phyloP scores from a whole-genome alignment of 2,329 filamentous ascomycete genomes.

The Alternaria sp. region DNA sequence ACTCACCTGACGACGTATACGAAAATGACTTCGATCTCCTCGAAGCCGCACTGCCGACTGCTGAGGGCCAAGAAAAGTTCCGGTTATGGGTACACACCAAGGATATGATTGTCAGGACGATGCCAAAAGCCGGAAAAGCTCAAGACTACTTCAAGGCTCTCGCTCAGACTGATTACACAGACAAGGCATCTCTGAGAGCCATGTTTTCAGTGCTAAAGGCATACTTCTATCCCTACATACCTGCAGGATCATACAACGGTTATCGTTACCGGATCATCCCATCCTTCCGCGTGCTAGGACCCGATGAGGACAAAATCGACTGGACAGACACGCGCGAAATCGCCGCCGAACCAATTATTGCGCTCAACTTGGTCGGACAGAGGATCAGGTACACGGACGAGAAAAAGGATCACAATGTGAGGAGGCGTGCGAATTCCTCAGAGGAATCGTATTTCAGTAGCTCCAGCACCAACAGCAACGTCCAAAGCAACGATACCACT shows the following conservation, averaged over 20 bases:
- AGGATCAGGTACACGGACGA: not conserved
- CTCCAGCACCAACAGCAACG: not conserved
- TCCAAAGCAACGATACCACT: not conserved
- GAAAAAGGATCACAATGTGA: not conserved
- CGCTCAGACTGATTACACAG: not conserved
- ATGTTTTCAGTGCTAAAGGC: not conserved
- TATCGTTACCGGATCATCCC: not conserved
- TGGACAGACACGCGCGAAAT: not conserved
- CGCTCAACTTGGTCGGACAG: not conserved
- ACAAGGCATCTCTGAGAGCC: not conserved
- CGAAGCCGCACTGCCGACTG: not conserved
- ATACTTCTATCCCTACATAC: not conserved
- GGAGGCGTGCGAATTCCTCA: not conserved
- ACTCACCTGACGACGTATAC: not conserved
- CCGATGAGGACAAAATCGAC: not conserved
- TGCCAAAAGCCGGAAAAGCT: not conserved
- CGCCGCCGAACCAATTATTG: not conserved
- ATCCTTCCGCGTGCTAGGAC: not conserved
- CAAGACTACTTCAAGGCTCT: not conserved
- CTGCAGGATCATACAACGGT: not conserved
- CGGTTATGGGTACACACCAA: not conserved
- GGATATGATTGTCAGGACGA: not conserved
- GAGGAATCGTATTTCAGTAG: not conserved
- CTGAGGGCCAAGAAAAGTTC: not conserved
- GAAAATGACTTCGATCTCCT: not conserved